Percentiles rank a stretch among this genome's conserved stretches.
Evolutionary conservation across 371 early-diverging fungal genomes (phyloP).

Genomic region (Mucor lusitanicus): DNA sequence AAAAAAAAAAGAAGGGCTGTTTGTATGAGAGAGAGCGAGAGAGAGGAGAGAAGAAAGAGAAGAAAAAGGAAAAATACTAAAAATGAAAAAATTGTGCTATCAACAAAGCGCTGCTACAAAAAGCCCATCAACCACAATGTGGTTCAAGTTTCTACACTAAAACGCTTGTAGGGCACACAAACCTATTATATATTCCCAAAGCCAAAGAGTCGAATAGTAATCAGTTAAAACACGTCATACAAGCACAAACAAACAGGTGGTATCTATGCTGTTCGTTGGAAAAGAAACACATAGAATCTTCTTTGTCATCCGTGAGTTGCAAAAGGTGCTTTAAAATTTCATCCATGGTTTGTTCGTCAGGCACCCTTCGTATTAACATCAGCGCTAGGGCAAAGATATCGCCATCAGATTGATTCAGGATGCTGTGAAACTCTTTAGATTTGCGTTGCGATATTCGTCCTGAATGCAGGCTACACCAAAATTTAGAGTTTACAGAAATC

Average conservation of each 20-base stretch:
- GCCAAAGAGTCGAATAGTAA: not conserved
- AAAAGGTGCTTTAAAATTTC: not conserved
- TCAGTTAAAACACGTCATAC: constrained; percentile 2
- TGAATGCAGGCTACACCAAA: constrained; percentile 4
- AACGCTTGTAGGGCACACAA: not conserved
- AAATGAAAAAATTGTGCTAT: not conserved
- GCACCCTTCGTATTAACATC: not conserved
- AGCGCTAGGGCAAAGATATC: not conserved
- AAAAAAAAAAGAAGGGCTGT: not conserved
- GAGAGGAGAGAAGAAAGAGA: not conserved
- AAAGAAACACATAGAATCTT: not conserved
- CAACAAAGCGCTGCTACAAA: not conserved
- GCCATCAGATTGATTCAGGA: not conserved
- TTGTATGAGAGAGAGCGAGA: not conserved
- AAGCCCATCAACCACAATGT: not conserved
- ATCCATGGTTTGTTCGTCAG: not conserved
- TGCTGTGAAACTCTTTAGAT: not conserved
- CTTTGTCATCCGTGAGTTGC: not conserved
- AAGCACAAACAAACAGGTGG: not conserved
- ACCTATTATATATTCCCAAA: not conserved
- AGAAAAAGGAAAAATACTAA: not conserved
- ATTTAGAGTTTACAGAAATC: constrained; percentile 15
- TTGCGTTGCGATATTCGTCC: not conserved
- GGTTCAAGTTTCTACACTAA: not conserved
- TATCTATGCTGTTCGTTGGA: not conserved